These are phyloP conservation scores for Phytophthora pisi DNA, from an alignment of 352 stramenopile species.

Conservation along the genomic window DNA sequence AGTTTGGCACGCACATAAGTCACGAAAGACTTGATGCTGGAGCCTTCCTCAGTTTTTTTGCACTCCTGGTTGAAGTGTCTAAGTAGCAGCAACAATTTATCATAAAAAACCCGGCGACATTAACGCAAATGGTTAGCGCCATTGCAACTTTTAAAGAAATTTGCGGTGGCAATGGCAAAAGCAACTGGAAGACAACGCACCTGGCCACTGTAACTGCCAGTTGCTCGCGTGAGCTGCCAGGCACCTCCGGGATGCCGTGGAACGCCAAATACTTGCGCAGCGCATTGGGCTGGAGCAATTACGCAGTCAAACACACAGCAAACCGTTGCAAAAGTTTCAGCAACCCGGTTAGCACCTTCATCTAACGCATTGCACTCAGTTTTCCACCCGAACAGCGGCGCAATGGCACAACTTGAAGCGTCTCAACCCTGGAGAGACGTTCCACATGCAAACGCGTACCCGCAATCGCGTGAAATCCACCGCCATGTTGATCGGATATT, in stretches of 20 bases:
- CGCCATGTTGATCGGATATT: conserved; percentile 65
- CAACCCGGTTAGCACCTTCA: conserved; percentile 6
- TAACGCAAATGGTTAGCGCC: background rate
- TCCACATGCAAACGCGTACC: conserved; percentile 38
- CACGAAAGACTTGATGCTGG: conserved; percentile 70
- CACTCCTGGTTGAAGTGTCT: conserved; percentile 79
- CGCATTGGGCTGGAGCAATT: conserved; percentile 46
- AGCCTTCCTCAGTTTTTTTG: conserved; percentile 62
- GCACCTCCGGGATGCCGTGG: conserved; percentile 56
- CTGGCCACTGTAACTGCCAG: conserved; percentile 68
- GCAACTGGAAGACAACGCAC: conserved; percentile 28
- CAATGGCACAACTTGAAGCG: conserved; percentile 6
- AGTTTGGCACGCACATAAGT: conserved; percentile 52
- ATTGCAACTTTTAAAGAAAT: conserved; percentile 1
- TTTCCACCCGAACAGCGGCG: background rate
- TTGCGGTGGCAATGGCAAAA: conserved; percentile 1
- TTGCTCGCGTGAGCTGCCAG: conserved; percentile 57
- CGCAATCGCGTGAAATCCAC: conserved; percentile 77
- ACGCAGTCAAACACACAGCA: background rate
- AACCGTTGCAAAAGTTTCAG: conserved; percentile 23
- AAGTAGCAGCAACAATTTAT: conserved; percentile 6
- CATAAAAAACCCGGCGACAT: background rate
- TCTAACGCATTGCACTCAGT: background rate
- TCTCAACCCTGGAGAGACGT: background rate
- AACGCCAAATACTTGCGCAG: conserved; percentile 75